Evolutionary conservation across 2,329 filamentous ascomycete species (phyloP).

Genomic region (Beauveria rudraprayagi): DNA sequence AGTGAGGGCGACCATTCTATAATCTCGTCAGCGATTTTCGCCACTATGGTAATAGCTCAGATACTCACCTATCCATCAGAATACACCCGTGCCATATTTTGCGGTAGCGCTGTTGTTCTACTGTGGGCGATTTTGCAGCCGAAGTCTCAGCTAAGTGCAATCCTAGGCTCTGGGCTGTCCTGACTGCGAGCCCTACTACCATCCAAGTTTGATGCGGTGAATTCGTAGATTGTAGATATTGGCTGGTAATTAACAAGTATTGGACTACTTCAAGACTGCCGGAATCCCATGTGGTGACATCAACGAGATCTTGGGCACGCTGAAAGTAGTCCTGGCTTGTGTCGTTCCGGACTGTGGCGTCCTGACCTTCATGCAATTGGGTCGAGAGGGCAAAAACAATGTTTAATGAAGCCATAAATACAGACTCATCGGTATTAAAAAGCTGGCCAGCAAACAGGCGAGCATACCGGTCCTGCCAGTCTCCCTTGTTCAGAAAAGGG

Average conservation of each 20-base stretch:
- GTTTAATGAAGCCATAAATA: constrained; percentile 37
- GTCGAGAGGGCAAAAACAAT: constrained; percentile 38
- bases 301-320: constrained; percentile 33
- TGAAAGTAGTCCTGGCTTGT: constrained; percentile 34
- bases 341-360: constrained; percentile 30
- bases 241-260: constrained; percentile 37
- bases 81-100: constrained; percentile 31
- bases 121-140: constrained; percentile 15
- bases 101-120: constrained; percentile 21
- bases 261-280: constrained; percentile 37
- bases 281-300: constrained; percentile 33
- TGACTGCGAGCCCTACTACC: constrained; percentile 36
- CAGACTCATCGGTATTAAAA: constrained; percentile 30
- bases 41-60: neutral
- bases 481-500: constrained; percentile 32
- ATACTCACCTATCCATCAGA: constrained; percentile 29
- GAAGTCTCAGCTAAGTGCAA: constrained; percentile 35
- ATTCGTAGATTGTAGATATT: constrained; percentile 41
- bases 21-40: neutral
- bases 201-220: constrained; percentile 42
- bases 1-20: constrained; percentile 28
- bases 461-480: constrained; percentile 30
- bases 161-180: constrained; percentile 38
- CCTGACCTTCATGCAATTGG: constrained; percentile 34
- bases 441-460: constrained; percentile 31